Conservation (phyloP, 1,284 basidiomycete genomes). For the Tilletiopsis washingtonensis region DNA sequence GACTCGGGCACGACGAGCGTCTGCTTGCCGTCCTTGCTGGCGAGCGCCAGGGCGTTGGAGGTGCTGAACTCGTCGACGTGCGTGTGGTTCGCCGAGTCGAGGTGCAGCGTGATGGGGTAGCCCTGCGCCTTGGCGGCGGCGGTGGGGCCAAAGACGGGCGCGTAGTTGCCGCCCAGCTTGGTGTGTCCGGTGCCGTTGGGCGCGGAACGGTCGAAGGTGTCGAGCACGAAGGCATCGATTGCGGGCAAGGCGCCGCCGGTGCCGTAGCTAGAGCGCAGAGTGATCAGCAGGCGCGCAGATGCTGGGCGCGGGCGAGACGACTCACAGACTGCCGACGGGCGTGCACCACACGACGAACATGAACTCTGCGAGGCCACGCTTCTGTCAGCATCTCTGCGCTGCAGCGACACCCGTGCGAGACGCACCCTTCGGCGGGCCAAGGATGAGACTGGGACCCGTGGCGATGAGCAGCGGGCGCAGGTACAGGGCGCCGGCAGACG, state of each 20-base stretch:
- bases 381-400: too few species aligned
- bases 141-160: slow-evolving; percentile 40
- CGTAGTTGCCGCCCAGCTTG: slow-evolving; percentile 48
- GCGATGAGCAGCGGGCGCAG: slow-evolving; percentile 41
- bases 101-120: slow-evolving; percentile 47
- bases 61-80: slow-evolving; percentile 47
- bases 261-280: slow-evolving; percentile 40
- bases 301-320: not conserved
- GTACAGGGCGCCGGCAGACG: slow-evolving; percentile 37
- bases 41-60: slow-evolving; percentile 44
- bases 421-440: slow-evolving; percentile 34
- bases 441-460: slow-evolving; percentile 38
- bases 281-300: not conserved
- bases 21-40: slow-evolving; percentile 1
- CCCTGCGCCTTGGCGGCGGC: slow-evolving; percentile 43
- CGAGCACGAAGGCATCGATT: slow-evolving; percentile 45
- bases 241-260: slow-evolving; percentile 39
- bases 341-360: slow-evolving; percentile 44
- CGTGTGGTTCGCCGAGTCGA: slow-evolving; percentile 37
- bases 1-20: slow-evolving; percentile 27
- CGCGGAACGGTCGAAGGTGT: slow-evolving; percentile 47
- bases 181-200: slow-evolving; percentile 41
- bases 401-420: too few species aligned
- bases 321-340: slow-evolving; percentile 3
- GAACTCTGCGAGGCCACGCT: too few species aligned